Evolutionary conservation across 768 basidiomycete genomes (phyloP), one percentile per base, ranked within the genome.

Genomic region (Tremella yokohamensis): DNA sequence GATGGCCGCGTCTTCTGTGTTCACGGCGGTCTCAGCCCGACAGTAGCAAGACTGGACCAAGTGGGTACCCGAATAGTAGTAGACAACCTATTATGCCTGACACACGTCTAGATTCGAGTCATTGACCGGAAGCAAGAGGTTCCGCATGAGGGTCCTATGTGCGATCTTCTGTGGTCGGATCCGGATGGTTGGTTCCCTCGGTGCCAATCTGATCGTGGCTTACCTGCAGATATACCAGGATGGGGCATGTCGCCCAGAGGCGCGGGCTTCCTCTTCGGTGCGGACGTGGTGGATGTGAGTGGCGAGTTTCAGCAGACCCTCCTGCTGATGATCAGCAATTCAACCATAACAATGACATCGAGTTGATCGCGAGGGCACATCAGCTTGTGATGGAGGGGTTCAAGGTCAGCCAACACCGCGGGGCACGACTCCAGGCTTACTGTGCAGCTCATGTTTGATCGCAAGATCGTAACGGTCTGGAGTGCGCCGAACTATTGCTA

Each of bases 401-500:
- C 79, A 97, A 96, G 57, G 69, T 70, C 44, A 49, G 64, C 52
- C 24, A n/a, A 12, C 18, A 11, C 7, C 24, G 18, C 2, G 50
- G 9, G 15, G 37, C 20, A 38, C n/a, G 20, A 1, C n/a, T 52
- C 13, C 6, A 20, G 37, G 39, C 39, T 60, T 26, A 49, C 26
- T 24, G 39, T 20, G 37, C 40, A 70, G 79, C 82, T 91, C 76
- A 94, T 97, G 92, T 96, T 96, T 69, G 93, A 98, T 77, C 80
- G 84, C 52, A 86, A 84, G 44, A 93, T 98, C 66, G 94, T 98
- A 29, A 98, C 94, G 8, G 92, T 98, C 40, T 98, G 94, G 93
- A 90, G 88, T 68, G 93, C 92, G 2, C 94, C 93, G 13, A 98
- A 98, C 78, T 98, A 98, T 75, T 97, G 94, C 78, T 97, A 97